Evolutionary conservation across 2,329 filamentous ascomycete genomes (phyloP).

Genomic region (Fusarium annulatum): DNA sequence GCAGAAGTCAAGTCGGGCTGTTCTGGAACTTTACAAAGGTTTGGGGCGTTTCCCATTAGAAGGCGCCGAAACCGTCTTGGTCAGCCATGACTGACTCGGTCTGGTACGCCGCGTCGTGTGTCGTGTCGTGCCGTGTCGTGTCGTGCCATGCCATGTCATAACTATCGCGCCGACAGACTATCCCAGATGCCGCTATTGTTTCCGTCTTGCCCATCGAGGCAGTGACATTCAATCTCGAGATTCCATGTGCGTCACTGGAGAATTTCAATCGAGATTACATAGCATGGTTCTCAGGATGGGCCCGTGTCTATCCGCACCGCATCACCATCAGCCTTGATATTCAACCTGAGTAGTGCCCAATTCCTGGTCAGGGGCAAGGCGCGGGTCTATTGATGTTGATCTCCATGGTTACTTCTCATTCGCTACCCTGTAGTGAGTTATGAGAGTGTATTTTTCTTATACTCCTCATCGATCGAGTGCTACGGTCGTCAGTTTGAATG

Average conservation of each 20-base stretch:
- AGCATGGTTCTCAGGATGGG: constrained; percentile 1
- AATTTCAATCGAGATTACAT: constrained; percentile 35
- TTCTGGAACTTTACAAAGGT: constrained; percentile 34
- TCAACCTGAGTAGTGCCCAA: constrained; percentile 13
- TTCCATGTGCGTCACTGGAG: constrained; percentile 23
- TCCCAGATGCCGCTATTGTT: constrained; percentile 26
- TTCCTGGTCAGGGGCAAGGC: constrained; percentile 25
- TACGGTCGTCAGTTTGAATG: background rate
- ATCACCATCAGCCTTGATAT: constrained; percentile 12
- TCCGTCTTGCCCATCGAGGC: constrained; percentile 7
- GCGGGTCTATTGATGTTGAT: constrained; percentile 25
- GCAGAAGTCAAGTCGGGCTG: constrained; percentile 22
- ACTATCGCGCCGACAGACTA: constrained; percentile 12
- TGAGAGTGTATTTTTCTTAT: background rate
- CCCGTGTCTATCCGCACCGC: constrained; percentile 6
- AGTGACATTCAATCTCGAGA: constrained; percentile 19
- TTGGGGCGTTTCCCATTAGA: constrained; percentile 19
- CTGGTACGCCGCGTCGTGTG: constrained; percentile 18
- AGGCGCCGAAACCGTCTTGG: constrained; percentile 31
- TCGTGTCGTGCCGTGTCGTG: constrained; percentile 5
- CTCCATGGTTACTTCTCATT: constrained; percentile 4
- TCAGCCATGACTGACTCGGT: constrained; percentile 29
- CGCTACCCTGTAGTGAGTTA: constrained; percentile 28
- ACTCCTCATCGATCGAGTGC: background rate
- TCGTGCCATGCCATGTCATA: background rate